These are phyloP conservation scores for Ceratobasidium sp. DNA, from an alignment of 1,284 basidiomycete genomes.

Conservation along the genomic window DNA sequence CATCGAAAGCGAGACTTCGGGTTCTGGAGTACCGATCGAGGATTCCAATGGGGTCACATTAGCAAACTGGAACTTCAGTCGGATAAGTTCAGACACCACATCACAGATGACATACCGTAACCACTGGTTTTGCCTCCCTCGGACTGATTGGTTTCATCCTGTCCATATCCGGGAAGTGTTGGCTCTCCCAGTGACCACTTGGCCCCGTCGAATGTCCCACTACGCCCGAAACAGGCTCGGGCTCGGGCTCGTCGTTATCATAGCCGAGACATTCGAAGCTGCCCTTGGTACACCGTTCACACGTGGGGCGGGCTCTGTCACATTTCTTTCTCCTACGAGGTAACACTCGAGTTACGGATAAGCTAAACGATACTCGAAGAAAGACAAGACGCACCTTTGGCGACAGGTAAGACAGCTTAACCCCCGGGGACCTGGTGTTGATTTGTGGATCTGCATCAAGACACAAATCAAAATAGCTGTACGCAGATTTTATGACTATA, in stretches of 20 bases:
- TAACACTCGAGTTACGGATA: not conserved
- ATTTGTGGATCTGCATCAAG: slow-evolving; percentile 13
- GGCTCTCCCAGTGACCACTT: not conserved
- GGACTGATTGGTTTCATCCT: not conserved
- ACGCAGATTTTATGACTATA: too few species aligned
- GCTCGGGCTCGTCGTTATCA: not conserved
- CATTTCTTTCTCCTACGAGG: slow-evolving; percentile 16
- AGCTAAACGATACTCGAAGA: not conserved
- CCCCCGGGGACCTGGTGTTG: not conserved
- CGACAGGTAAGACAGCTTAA: slow-evolving; percentile 26
- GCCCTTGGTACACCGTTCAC: slow-evolving; percentile 3
- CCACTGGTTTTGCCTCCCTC: too few species aligned
- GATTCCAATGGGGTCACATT: too few species aligned
- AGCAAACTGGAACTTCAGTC: too few species aligned
- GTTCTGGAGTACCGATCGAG: not conserved
- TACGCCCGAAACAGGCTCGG: not conserved
- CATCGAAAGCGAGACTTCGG: not conserved
- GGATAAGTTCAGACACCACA: too few species aligned
- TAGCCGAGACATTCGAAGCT: slow-evolving; percentile 21
- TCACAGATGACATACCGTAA: too few species aligned
- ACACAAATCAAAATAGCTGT: too few species aligned
- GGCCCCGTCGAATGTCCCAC: not conserved
- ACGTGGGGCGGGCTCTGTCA: slow-evolving; percentile 6
- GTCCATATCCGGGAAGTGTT: not conserved
- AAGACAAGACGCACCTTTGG: slow-evolving; percentile 6